These are phyloP conservation scores for Sugiyamaella sp. DNA, from an alignment of 1,139 yeast species.

Conservation along the genomic window DNA sequence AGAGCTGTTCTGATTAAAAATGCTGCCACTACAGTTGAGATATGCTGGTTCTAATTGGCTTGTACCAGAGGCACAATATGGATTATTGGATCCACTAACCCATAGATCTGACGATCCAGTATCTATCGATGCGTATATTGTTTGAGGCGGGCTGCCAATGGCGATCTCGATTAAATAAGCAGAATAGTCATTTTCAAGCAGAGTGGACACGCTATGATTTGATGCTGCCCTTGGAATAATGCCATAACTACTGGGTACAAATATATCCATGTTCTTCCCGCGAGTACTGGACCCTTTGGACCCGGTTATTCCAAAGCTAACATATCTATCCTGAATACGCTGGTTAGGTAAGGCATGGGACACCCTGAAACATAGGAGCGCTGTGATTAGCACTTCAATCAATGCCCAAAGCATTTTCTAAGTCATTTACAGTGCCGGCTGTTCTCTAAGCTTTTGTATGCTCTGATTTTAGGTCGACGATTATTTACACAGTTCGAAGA, in stretches of 20 bases:
- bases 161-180: conserved; percentile 44
- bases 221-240: not conserved
- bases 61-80: conserved; percentile 33
- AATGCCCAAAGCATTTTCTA: not conserved
- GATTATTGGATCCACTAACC: conserved; percentile 48
- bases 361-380: too few relatives aligned
- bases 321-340: not conserved
- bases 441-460: too few relatives aligned
- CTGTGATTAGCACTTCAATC: not conserved
- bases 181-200: conserved; percentile 10
- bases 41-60: conserved; percentile 20
- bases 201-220: not conserved
- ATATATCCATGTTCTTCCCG: not conserved
- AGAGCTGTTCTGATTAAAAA: conserved; percentile 30
- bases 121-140: conserved; percentile 43
- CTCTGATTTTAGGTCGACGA: too few relatives aligned
- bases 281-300: not conserved
- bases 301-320: not conserved
- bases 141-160: conserved; percentile 48
- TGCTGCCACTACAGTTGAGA: conserved; percentile 8
- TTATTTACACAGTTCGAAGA: too few relatives aligned
- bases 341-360: too few relatives aligned
- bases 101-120: conserved; percentile 61
- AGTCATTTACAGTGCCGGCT: too few relatives aligned
- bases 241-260: not conserved